Evolutionary conservation across 768 basidiomycete species (phyloP).

Genomic region (Trametes maxima): DNA sequence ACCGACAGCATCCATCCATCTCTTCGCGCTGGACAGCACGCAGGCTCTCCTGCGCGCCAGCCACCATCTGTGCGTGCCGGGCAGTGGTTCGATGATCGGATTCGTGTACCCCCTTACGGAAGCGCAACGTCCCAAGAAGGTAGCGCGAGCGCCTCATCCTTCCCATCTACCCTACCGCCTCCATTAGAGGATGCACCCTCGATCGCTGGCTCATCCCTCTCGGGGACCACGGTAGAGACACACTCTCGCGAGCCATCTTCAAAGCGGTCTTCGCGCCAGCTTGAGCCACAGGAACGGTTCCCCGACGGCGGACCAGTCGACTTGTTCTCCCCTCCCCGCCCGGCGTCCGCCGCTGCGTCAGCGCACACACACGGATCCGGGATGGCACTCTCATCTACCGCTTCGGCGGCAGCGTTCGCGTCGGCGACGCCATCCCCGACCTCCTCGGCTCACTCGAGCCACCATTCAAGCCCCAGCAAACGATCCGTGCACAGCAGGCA

Average conservation of each 20-base stretch:
- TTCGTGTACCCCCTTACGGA: constrained; percentile 11
- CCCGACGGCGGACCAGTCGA: not conserved
- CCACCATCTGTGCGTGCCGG: constrained; percentile 30
- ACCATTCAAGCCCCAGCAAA: constrained; percentile 20
- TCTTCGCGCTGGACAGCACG: constrained; percentile 47
- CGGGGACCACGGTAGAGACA: not conserved
- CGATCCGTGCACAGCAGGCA: constrained; percentile 13
- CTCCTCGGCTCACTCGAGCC: not conserved
- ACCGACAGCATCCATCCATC: constrained; percentile 80
- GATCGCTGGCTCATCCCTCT: constrained; percentile 4
- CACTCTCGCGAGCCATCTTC: constrained; percentile 15
- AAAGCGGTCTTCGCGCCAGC: constrained; percentile 19
- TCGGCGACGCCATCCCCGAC: constrained; percentile 19
- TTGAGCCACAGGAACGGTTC: not conserved
- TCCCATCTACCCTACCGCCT: not conserved
- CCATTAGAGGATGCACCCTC: constrained; percentile 1
- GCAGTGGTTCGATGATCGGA: constrained; percentile 32
- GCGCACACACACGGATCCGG: constrained; percentile 15
- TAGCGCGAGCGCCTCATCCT: constrained; percentile 5
- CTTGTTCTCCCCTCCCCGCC: constrained; percentile 15
- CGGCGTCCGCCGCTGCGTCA: constrained; percentile 15
- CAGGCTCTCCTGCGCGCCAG: constrained; percentile 50
- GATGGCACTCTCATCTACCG: constrained; percentile 17
- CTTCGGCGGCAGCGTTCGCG: constrained; percentile 18
- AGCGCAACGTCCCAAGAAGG: constrained; percentile 7